These are phyloP conservation scores for Leccinellum albellum DNA, from an alignment of 768 basidiomycete species.

Conservation along the genomic window DNA sequence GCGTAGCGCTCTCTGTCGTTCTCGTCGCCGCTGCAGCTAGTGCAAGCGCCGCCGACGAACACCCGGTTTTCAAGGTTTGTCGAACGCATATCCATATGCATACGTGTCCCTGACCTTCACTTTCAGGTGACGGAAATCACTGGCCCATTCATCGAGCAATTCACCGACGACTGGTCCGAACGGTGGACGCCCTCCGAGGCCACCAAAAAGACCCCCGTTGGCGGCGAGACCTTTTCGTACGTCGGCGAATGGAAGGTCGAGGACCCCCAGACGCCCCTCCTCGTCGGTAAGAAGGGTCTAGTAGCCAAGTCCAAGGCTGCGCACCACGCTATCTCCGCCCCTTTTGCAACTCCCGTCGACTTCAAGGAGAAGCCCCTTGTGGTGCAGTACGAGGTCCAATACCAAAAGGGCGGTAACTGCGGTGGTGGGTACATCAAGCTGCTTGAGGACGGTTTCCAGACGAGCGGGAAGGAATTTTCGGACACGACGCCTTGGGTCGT, in stretches of 20 bases:
- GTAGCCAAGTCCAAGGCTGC: conserved; percentile 97
- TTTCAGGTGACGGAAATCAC: conserved; percentile 70
- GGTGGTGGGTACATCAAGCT: conserved; percentile 99
- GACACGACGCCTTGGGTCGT: conserved; percentile 93
- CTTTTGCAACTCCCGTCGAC: conserved; percentile 73
- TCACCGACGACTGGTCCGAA: conserved; percentile 83
- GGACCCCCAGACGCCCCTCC: conserved; percentile 70
- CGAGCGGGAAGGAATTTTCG: conserved; percentile 87
- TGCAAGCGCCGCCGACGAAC: conserved; percentile 56
- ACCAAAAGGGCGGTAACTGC: conserved; percentile 98
- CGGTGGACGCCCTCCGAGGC: conserved; percentile 97
- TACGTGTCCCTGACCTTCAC: conserved; percentile 5
- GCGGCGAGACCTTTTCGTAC: conserved; percentile 94
- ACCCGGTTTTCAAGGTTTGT: conserved; percentile 67
- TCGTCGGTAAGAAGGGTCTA: conserved; percentile 86
- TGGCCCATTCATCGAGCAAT: conserved; percentile 94
- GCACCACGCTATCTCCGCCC: conserved; percentile 97
- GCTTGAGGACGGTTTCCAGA: conserved; percentile 91
- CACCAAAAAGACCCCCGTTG: conserved; percentile 95
- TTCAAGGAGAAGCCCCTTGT: conserved; percentile 84
- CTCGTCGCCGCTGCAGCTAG: conserved; percentile 65
- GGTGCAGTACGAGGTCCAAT: conserved; percentile 98
- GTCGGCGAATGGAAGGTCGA: conserved; percentile 98
- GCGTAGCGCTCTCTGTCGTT: conserved; percentile 75
- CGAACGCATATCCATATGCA: not conserved